These are phyloP conservation scores for Rhodotorula glutinis DNA, from an alignment of 1,284 basidiomycete species.

Conservation along the genomic window DNA sequence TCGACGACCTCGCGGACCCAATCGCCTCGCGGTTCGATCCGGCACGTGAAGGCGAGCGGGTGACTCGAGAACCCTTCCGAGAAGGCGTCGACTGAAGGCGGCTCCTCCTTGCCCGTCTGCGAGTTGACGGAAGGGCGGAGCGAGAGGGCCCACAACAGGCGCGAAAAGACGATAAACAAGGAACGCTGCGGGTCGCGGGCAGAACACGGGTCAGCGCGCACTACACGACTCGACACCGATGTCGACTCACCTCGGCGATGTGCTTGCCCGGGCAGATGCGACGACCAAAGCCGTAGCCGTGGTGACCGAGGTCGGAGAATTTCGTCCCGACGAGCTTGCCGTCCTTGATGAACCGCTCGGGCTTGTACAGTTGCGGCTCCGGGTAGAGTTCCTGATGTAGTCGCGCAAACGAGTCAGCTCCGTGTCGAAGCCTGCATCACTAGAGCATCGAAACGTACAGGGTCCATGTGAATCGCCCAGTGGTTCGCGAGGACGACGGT, in stretches of 20 bases:
- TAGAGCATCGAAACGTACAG: background rate
- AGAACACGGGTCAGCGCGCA: background rate
- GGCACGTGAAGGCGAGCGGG: slow-evolving; percentile 36
- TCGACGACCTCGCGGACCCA: slow-evolving; percentile 25
- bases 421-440: background rate
- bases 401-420: too few relatives aligned
- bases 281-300: slow-evolving; percentile 38
- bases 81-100: slow-evolving; percentile 35
- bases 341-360: slow-evolving; percentile 35
- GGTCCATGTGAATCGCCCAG: slow-evolving; percentile 44
- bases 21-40: slow-evolving; percentile 27
- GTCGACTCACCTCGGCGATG: slow-evolving; percentile 33
- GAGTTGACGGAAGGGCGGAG: slow-evolving; percentile 23
- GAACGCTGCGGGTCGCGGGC: slow-evolving; percentile 14
- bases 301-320: slow-evolving; percentile 40
- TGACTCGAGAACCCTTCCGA: slow-evolving; percentile 42
- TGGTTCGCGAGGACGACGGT: slow-evolving; percentile 46
- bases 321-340: slow-evolving; percentile 37
- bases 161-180: slow-evolving; percentile 40
- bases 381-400: slow-evolving; percentile 33
- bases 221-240: too few relatives aligned
- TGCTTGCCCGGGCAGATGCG: slow-evolving; percentile 36
- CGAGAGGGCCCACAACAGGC: slow-evolving; percentile 37
- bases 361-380: slow-evolving; percentile 33
- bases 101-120: slow-evolving; percentile 5